Evolutionary conservation across 2,329 filamentous ascomycete species (phyloP), one percentile per base, ranked within the genome.

Genomic region (Tolypocladium amazonense): DNA sequence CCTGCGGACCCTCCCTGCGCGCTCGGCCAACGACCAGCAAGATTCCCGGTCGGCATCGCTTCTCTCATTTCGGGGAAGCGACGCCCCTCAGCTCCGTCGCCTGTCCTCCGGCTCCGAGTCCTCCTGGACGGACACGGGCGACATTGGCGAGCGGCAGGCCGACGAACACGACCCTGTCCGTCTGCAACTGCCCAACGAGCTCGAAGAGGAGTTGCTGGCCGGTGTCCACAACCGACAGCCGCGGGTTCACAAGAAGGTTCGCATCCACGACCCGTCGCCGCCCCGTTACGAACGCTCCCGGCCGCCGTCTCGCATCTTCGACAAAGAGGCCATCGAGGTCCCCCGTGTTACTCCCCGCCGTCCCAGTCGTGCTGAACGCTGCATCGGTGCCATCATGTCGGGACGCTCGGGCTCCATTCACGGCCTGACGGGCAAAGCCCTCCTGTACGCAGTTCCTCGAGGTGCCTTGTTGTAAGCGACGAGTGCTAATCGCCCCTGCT

Each of bases 341-440:
- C 93, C 93, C 33, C 80, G 82, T 68, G 84, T 89, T 61, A 76
- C 79, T 57, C 82, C 81, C 56, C 82, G 82, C 66, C 82, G 76
- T 62, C 85, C 92, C 63, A 82, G 84, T 58, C 82, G 81, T 68
- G 82, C 79, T 64, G 85, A 92, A 73, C 88, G 86, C 70, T 74
- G 89, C 65, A 76, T 97, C 68, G 90, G 88, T 67, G 75, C 81
- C 79, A 88, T 95, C 82, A 97, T 99, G 92, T 86, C 91, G 66
- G 86, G 87, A 72, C 86, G 89, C 65, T 83, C 86, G 66, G 80
- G 83, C 71, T 86, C 88, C 72, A 88, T 91, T 69, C 89, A 94
- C 78, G 94, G 94, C 80, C 84, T 99, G 68, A 96, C 95, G 69
- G 94, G 94, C 78, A 96, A 95, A 80, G 87, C 93, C 76, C 81